Evolutionary conservation across 257 asterid genomes (phyloP), one percentile per base, ranked within the genome.

Genomic region (Galeopsis tetrahit): DNA sequence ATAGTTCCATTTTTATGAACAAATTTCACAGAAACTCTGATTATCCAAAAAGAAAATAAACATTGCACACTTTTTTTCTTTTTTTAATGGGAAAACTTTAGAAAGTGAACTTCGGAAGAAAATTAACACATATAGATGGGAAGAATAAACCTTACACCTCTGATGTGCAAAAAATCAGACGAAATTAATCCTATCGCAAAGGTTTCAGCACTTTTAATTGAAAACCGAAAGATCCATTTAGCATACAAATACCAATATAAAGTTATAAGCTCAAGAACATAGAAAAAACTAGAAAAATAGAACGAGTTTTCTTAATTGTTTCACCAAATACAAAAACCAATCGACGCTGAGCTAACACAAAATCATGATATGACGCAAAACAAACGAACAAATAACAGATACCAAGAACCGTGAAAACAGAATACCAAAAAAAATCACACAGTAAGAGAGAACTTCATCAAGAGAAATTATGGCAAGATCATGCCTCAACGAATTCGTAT

Each of bases 301-400:
- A 60, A 34, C 44, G 11, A 28, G 32, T 2, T 52, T 35, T 21
- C 31, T 8, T 4, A 39, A 11, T 71, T 15, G 15, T 28, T 55
- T 70, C 7, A 51, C 33, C 40, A 28, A 11, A 72, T 72, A 28
- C 52, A 38, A 17, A 70, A 69, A 32, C 13, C 67, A 39, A 56
- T 53, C 21, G n/a, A 11, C 9, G 6, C 44, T 17, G 63, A 52
- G 39, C 61, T 17, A 51, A 28, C 71, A 34, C n/a, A 17, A 59
- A 39, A 40, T 46, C 36, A 43, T 0, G 10, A 14, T 14, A 38
- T 3, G 6, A 7, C 13, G 6, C 33, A 2, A 38, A 63, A 7
- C 6, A 2, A 7, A 51, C 5, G 55, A 28, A 69, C 7, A 36
- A 0, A 11, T 10, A 57, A 36, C 58, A 51, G 21, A 62, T n/a